phyloP scores from a whole-genome alignment of 1,284 basidiomycete genomes.

The Apiotrichum mycotoxinovorans region DNA sequence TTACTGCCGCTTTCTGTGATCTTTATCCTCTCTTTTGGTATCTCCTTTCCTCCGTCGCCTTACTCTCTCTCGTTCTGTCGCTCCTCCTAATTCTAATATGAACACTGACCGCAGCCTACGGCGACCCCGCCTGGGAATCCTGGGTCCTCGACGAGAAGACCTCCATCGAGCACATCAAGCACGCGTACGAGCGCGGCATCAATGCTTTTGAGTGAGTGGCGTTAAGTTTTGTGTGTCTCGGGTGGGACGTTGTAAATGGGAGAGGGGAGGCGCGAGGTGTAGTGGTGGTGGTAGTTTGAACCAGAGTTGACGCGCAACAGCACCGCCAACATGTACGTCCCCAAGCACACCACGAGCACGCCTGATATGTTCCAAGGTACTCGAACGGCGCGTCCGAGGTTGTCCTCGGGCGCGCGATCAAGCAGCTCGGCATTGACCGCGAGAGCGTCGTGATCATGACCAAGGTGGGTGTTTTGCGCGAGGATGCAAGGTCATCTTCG shows the following conservation, averaged over 20 bases:
- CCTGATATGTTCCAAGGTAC: conserved; percentile 43
- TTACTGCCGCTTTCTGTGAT: too few species aligned
- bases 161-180: conserved; percentile 44
- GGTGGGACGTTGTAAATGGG: too few species aligned
- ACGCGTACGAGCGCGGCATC: conserved; percentile 41
- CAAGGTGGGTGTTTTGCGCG: conserved; percentile 57
- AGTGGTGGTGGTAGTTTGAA: not conserved
- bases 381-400: conserved; percentile 58
- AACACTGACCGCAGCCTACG: conserved; percentile 24
- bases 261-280: not conserved
- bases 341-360: not conserved
- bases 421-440: conserved; percentile 64
- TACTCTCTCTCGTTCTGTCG: too few species aligned
- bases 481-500: not conserved
- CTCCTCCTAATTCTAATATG: not conserved
- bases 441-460: conserved; percentile 75
- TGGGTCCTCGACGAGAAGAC: conserved; percentile 43
- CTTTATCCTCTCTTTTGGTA: too few species aligned
- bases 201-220: conserved; percentile 44
- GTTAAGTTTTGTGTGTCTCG: too few species aligned
- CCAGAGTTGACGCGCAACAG: conserved; percentile 9
- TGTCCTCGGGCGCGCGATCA: conserved; percentile 75
- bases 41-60: too few species aligned
- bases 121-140: conserved; percentile 25
- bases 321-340: conserved; percentile 34